phyloP scores from a whole-genome alignment of 2,329 filamentous ascomycete species.

The Amphichorda felina region DNA sequence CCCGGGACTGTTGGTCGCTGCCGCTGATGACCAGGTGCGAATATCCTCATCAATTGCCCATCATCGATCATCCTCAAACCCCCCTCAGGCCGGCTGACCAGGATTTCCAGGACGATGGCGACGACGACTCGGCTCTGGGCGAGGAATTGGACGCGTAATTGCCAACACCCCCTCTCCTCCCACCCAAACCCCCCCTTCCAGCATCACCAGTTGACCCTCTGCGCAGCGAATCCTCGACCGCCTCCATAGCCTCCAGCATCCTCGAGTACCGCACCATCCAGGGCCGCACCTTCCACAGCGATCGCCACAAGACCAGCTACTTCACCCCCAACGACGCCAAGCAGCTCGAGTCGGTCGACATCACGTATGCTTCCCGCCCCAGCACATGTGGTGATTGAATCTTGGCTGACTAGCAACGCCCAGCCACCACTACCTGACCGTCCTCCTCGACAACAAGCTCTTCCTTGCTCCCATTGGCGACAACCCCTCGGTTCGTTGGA shows the following conservation, averaged over 20 bases:
- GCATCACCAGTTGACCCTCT: too few relatives aligned
- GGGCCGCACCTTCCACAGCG: slow-evolving; percentile 17
- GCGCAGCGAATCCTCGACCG: slow-evolving; percentile 8
- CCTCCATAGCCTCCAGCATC: slow-evolving; percentile 15
- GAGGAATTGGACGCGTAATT: too few relatives aligned
- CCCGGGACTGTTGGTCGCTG: too few relatives aligned
- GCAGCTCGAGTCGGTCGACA: slow-evolving; percentile 9
- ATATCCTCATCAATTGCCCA: too few relatives aligned
- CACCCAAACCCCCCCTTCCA: too few relatives aligned
- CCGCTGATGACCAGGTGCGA: too few relatives aligned
- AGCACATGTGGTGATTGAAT: neutral
- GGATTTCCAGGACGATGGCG: too few relatives aligned
- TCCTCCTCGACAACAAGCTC: slow-evolving; percentile 4
- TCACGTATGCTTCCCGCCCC: neutral
- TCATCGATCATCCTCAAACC: too few relatives aligned
- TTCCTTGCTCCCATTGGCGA: slow-evolving; percentile 4
- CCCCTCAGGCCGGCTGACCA: too few relatives aligned
- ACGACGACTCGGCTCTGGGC: too few relatives aligned
- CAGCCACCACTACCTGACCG: slow-evolving; percentile 6
- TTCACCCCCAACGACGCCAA: slow-evolving; percentile 13
- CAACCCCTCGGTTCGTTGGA: slow-evolving; percentile 3
- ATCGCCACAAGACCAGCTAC: slow-evolving; percentile 4
- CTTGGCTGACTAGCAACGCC: neutral
- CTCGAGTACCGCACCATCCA: slow-evolving; percentile 15
- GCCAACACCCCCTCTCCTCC: too few relatives aligned